Evolutionary conservation across 345 rosid species (phyloP), one percentile per base, ranked within the genome.

Genomic region (Ricinus communis): DNA sequence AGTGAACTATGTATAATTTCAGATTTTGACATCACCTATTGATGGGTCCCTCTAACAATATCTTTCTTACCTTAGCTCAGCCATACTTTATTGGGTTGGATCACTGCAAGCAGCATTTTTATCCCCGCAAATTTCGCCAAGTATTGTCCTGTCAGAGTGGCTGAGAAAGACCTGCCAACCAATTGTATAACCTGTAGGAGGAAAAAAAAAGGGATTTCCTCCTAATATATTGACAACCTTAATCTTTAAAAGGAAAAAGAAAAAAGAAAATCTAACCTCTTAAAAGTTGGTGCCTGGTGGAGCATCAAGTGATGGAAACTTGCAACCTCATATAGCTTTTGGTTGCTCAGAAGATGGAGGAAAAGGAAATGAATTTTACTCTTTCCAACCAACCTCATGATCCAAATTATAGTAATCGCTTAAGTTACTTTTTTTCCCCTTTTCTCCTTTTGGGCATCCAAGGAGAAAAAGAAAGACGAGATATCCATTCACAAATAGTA

Each of bases 121-220:
- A 21, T 13, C 28, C 55, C 65, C 55, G 65, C 25, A 70, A 70
- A 11, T 70, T 47, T 41, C 28, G 77, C 59, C 51, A 53, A 36
- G n/a, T 10, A 31, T 12, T 46, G 74, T 30, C 53, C 24, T 68
- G 9, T 63, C 11, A 24, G 41, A 22, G 61, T 43, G 30, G 60
- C 36, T 47, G 74, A 75, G 54, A 63, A 47, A 36, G 71, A 70
- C 71, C 33, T 57, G 36, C 38, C 74, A 70, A 75, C 71, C 62
- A 75, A 63, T 8, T 47, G 33, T 59, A 63, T 54, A 25, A 55
- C 38, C 56, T 62, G 40, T 18, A 41, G 15, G 12, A 14, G 65
- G 13, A 50, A 41, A 43, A 43, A 43, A 43, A 33, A 33, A 33
- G 38, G 38, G 5, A 5, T 49, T 41, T 52, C 45, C 33, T 38